phyloP scores from a whole-genome alignment of 768 basidiomycete species.

The Daedalea quercina region DNA sequence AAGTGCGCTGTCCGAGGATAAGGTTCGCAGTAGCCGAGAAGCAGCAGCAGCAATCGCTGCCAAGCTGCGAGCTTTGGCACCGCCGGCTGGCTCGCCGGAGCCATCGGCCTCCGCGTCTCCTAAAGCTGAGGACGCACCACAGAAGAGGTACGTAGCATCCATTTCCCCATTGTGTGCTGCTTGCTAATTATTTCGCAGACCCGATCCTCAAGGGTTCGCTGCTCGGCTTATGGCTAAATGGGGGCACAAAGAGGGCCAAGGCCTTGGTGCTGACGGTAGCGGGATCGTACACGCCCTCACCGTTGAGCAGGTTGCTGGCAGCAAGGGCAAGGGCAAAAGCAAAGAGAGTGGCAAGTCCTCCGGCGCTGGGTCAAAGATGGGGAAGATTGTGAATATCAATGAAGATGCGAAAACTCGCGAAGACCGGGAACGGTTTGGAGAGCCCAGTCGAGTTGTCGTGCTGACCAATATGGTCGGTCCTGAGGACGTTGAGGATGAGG shows the following conservation, averaged over 20 bases:
- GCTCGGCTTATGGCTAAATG: conserved; percentile 91
- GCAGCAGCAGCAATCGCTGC: conserved; percentile 83
- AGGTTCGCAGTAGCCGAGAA: conserved; percentile 42
- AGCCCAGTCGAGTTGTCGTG: conserved; percentile 84
- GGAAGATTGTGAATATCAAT: conserved; percentile 86
- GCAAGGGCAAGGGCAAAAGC: conserved; percentile 29
- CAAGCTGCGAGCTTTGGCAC: conserved; percentile 52
- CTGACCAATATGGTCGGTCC: conserved; percentile 85
- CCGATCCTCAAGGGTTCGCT: conserved; percentile 72
- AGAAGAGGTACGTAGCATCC: conserved; percentile 13
- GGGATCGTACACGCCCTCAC: conserved; percentile 88
- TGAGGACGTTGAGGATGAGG: conserved; percentile 82
- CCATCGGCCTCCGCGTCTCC: conserved; percentile 18
- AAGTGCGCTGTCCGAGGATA: conserved; percentile 49
- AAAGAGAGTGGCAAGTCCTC: conserved; percentile 30
- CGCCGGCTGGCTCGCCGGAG: conserved; percentile 20
- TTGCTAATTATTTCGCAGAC: conserved; percentile 27
- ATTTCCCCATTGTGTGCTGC: not conserved
- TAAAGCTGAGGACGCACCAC: conserved; percentile 24
- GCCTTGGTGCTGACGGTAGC: conserved; percentile 74
- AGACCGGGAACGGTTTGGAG: conserved; percentile 78
- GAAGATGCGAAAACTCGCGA: conserved; percentile 74
- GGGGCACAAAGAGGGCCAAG: conserved; percentile 93
- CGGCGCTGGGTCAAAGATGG: conserved; percentile 60
- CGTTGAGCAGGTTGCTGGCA: conserved; percentile 57